Evolutionary conservation across 164 flowering plant species (phyloP), one percentile per base, ranked within the genome.

Genomic region (Pachysandra terminalis): DNA sequence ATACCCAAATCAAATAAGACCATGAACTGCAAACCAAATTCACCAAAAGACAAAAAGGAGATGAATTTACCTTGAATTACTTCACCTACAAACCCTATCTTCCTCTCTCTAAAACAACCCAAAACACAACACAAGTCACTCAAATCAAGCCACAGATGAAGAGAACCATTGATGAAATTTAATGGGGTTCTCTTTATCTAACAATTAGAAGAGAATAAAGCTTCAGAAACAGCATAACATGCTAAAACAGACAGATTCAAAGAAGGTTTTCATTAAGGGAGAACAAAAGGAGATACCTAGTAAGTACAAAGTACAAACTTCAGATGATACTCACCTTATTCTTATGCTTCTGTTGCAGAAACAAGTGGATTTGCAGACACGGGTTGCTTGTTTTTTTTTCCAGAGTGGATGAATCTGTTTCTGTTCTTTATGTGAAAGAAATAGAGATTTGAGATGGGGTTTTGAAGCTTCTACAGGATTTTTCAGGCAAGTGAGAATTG

Each of bases 171-270:
- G 16, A 56, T 45, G 32, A 27, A 19, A 68, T 26, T 19, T 14
- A 21, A 68, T 60, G n/a, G 64, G 64, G 71, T 60, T 59, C 51
- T 68, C 49, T 57, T 27, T 57, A 64, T 49, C n/a, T 32, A 65
- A 37, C 56, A 35, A 59, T 23, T 12, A 21, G n/a, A 48, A 48
- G 14, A 17, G 22, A 21, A 28, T 12, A 10, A 22, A 63, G 10
- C 51, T 2, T 19, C 25, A 69, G 22, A 24, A 35, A 45, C 51
- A 1, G 9, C 51, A 10, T 13, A 45, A 15, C 17, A 45, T 12
- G 17, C 51, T 45, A 8, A 58, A 57, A 57, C 19, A 7, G 25
- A 1, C 35, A 25, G 19, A 25, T 57, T 12, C n/a, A 58, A 9
- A 26, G 1, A 27, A 58, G 61, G 40, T 13, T 13, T 16, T n/a